These are phyloP conservation scores for Leishmania turanica DNA, from an alignment of 208 protist genomes.

Conservation along the genomic window DNA sequence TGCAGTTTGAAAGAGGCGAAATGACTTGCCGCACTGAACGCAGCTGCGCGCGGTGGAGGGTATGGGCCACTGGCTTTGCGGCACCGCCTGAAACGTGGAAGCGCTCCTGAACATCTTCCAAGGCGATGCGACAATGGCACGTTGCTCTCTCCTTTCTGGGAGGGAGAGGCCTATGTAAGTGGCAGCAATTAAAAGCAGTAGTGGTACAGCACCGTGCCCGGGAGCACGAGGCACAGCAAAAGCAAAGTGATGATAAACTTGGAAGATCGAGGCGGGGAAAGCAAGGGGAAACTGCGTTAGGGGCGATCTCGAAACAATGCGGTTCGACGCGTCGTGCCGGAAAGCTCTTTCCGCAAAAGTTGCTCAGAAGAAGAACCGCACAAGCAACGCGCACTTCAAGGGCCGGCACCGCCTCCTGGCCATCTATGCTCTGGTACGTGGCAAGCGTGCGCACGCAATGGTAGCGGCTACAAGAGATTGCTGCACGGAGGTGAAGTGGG, in stretches of 20 bases:
- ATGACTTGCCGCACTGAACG: conserved; percentile 49
- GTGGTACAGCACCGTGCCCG: neutral
- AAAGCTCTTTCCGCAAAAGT: neutral
- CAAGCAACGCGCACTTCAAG: neutral
- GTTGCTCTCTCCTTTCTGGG: neutral
- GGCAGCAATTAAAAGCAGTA: no score
- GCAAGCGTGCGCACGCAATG: neutral
- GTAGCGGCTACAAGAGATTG: neutral
- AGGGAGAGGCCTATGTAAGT: neutral
- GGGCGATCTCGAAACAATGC: no score
- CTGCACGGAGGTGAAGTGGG: neutral
- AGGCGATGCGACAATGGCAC: no score
- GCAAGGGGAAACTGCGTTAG: neutral
- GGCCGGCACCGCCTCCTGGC: neutral
- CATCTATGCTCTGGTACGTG: neutral
- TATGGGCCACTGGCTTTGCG: conserved; percentile 42
- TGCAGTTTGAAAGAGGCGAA: conserved; percentile 37
- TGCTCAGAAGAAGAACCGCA: neutral
- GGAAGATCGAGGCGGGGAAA: neutral
- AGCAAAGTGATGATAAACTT: neutral
- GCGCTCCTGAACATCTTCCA: neutral
- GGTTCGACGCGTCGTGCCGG: neutral
- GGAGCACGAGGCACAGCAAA: neutral
- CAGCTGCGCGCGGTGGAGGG: conserved; percentile 34
- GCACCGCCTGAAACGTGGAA: conserved; percentile 34